Evolutionary conservation across 371 early-diverging fungal species (phyloP), one percentile per base, ranked within the genome.

Genomic region (Rhizomucor pusillus): DNA sequence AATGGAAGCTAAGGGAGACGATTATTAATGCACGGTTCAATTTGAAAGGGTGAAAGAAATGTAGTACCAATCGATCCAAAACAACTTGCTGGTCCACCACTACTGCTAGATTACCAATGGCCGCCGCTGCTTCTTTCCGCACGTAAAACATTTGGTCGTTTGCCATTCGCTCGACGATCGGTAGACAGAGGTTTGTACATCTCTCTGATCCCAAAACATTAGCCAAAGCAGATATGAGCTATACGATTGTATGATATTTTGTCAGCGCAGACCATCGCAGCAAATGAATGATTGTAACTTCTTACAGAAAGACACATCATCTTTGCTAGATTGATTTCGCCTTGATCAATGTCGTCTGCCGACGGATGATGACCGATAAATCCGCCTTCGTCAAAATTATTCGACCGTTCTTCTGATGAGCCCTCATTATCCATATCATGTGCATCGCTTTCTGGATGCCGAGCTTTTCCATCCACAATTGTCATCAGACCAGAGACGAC

Each of bases 241-340:
- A 59, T 10, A 50, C 47, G 33, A 41, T 51, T 12, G 46, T n/a
- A 36, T 24, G 25, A 29, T 18, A 47, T 36, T 22, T 20, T 12
- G 39, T n/a, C 39, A n/a, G 11, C 39, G 11, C 39, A 10, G 39
- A 37, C 10, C 43, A 3, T 13, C n/a, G n/a, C n/a, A n/a, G n/a
- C n/a, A n/a, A n/a, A n/a, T n/a, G n/a, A n/a, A n/a, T n/a, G n/a
- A n/a, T n/a, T n/a, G n/a, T n/a, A n/a, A n/a, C n/a, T n/a, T n/a
- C 66, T 60, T 73, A 84, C 84, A 57, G 80, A 79, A 25, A 84
- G 74, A 55, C 82, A 79, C 19, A 78, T 68, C 56, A 79, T 78
- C 54, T 84, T 84, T 9, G 79, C 79, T 24, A 84, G 57, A 44
- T 77, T 79, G 29, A 77, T 69, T 54, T 79, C 82, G 6, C 82